phyloP scores from a whole-genome alignment of 2,329 filamentous ascomycete species.

The Zasmidium citrigriseum region DNA sequence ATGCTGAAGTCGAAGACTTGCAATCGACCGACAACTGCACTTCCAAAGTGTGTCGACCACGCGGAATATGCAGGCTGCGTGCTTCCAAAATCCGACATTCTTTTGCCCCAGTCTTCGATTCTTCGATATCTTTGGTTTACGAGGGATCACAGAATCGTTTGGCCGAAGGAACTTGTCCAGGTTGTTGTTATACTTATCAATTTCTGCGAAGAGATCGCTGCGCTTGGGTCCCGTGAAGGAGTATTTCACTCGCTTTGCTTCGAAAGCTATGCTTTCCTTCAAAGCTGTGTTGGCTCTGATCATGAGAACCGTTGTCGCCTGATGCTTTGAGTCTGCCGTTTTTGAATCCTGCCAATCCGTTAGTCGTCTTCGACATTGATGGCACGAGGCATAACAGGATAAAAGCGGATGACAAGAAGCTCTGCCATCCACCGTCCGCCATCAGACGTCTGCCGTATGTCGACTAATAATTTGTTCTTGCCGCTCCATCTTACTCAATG shows the following conservation, averaged over 20 bases:
- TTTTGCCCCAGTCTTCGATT: conserved; percentile 9
- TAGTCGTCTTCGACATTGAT: background rate
- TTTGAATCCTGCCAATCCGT: background rate
- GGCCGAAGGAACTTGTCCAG: conserved; percentile 11
- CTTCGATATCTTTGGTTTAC: conserved; percentile 2
- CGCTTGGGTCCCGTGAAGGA: conserved; percentile 6
- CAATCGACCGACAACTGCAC: conserved; percentile 19
- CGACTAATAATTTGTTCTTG: too few relatives aligned
- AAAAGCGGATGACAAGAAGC: too few relatives aligned
- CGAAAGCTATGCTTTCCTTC: conserved; percentile 13
- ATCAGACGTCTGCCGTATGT: too few relatives aligned
- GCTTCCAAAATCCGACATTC: conserved; percentile 21
- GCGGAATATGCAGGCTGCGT: conserved; percentile 23
- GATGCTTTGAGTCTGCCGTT: background rate
- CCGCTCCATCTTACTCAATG: too few relatives aligned
- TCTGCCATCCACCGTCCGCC: too few relatives aligned
- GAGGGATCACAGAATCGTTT: conserved; percentile 14
- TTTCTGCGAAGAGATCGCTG: conserved; percentile 12
- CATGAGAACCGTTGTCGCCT: conserved; percentile 7
- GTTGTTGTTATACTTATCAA: conserved; percentile 12
- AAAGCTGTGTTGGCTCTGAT: conserved; percentile 13
- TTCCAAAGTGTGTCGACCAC: conserved; percentile 21
- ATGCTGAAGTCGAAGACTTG: conserved; percentile 23
- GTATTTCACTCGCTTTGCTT: conserved; percentile 17
- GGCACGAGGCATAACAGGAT: background rate